Conservation (phyloP, 257 asterid genomes). For the Haberlea rhodopensis region DNA sequence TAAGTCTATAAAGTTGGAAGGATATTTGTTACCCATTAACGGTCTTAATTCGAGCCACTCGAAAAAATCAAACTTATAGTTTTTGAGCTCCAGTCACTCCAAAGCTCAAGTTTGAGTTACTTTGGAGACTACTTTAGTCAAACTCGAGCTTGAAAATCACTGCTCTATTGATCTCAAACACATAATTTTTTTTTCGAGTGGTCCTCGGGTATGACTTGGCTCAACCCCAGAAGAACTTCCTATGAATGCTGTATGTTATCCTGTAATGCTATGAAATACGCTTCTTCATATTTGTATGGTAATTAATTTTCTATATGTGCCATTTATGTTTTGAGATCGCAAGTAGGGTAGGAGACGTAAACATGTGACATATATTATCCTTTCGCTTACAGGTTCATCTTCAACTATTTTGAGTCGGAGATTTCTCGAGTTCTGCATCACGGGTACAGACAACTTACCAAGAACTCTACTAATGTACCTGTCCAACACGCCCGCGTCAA, state of each 20-base stretch:
- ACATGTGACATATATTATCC: background rate
- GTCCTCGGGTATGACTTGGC: background rate
- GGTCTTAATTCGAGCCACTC: background rate
- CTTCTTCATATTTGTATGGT: too few species aligned
- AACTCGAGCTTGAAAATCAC: background rate
- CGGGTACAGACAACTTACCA: conserved; percentile 78
- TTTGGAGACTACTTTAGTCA: background rate
- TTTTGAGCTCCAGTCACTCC: background rate
- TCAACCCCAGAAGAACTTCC: too few species aligned
- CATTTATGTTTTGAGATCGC: background rate
- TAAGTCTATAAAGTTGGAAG: background rate
- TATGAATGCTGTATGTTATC: too few species aligned
- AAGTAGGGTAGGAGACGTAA: background rate
- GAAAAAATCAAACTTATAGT: too few species aligned
- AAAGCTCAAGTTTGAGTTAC: background rate
- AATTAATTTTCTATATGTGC: background rate
- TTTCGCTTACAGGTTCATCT: conserved; percentile 60
- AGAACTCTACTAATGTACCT: conserved; percentile 86
- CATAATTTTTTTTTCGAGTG: background rate
- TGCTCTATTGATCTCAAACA: background rate
- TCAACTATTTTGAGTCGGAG: conserved; percentile 65
- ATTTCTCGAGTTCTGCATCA: conserved; percentile 70
- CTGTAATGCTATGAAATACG: too few species aligned
- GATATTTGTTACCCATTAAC: background rate
- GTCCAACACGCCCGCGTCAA: conserved; percentile 68